Percentiles rank a stretch among this genome's conserved stretches.
These are phyloP conservation scores for Penicillium sp. DNA, from an alignment of 2,329 filamentous ascomycete species.

Conservation along the genomic window DNA sequence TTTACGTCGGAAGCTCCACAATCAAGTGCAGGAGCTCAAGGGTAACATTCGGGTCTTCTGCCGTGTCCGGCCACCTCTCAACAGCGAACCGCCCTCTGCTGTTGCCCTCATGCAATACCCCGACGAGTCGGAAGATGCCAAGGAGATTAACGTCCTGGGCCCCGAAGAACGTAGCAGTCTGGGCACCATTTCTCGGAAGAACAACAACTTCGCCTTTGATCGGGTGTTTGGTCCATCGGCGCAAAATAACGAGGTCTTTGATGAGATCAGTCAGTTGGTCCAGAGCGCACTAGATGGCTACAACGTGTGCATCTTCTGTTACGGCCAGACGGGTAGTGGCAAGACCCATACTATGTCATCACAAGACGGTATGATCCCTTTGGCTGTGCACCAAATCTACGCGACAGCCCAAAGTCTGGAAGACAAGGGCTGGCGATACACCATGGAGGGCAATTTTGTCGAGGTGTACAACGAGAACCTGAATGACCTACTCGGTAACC, in stretches of 20 bases:
- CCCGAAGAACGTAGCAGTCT: constrained; percentile 82
- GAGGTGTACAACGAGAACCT: constrained; percentile 99
- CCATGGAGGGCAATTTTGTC: constrained; percentile 91
- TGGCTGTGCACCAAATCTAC: constrained; percentile 91
- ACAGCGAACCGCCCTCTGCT: constrained; percentile 59
- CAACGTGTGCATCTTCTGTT: constrained; percentile 98
- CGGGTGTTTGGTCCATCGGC: constrained; percentile 80
- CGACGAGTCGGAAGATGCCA: constrained; percentile 75
- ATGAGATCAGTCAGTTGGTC: constrained; percentile 93
- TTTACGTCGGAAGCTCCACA: constrained; percentile 86
- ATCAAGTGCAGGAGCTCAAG: constrained; percentile 96
- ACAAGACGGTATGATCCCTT: constrained; percentile 89
- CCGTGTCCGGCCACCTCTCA: constrained; percentile 77
- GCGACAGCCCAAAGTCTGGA: constrained; percentile 78
- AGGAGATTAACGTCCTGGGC: constrained; percentile 81
- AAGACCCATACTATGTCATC: constrained; percentile 98
- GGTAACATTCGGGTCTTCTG: constrained; percentile 99
- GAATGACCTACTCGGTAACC: constrained; percentile 79
- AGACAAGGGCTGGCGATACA: constrained; percentile 92
- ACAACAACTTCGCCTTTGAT: constrained; percentile 86
- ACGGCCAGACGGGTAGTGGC: constrained; percentile 94
- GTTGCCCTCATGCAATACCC: constrained; percentile 78
- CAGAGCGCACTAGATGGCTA: constrained; percentile 96
- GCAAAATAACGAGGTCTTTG: constrained; percentile 85
- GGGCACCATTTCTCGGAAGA: constrained; percentile 74